Evolutionary conservation across 1,284 basidiomycete species (phyloP), one percentile per base, ranked within the genome.

Genomic region (Mixia osmundae): DNA sequence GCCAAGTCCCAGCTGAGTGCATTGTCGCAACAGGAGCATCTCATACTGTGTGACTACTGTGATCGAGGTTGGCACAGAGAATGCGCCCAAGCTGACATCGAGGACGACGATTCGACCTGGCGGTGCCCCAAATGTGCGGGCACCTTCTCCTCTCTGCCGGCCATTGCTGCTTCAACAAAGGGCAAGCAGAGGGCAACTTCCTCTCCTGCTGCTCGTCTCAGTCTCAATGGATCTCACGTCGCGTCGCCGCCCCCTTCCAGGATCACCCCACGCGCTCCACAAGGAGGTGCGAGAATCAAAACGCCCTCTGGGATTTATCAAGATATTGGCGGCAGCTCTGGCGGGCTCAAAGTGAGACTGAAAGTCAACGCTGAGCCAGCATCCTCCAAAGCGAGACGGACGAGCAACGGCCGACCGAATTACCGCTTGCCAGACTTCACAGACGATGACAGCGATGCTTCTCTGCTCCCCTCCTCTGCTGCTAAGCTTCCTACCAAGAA

Each of bases 31-130:
- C 54, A 89, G 80, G 71, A 66, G 38, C 66, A 69, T 39, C 72
- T 95, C 49, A 58, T 95, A 44, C 78, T 95, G 49, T 97, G 89
- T 56, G 89, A 95, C 61, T 68, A 65, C 35, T 97, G 89, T 55
- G 89, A 97, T 61, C 66, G 83, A 62, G 83, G 78, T 67, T 94
- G 79, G 78, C 89, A 97, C 55, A 72, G 74, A 60, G 70, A 76
- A 49, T 94, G 87, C 57, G 34, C 20, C 41, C 28, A 3, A 25
- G 23, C 8, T 16, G 30, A 20, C 15, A 32, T 5, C 14, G 16
- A 22, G 26, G 21, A 14, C 23, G 36, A 35, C 25, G 25, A 25
- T 3, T 19, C 41, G 10, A 46, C 36, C 4, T 40, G 33, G 34
- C 36, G 18, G 29, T 44, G 42, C 40, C 82, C 82, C 1, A 66